A percentile compares a stretch with the other conserved stretches of the same genome.
Conservation (phyloP, 140 eudicot genomes). For the Stevia rebaudiana region DNA sequence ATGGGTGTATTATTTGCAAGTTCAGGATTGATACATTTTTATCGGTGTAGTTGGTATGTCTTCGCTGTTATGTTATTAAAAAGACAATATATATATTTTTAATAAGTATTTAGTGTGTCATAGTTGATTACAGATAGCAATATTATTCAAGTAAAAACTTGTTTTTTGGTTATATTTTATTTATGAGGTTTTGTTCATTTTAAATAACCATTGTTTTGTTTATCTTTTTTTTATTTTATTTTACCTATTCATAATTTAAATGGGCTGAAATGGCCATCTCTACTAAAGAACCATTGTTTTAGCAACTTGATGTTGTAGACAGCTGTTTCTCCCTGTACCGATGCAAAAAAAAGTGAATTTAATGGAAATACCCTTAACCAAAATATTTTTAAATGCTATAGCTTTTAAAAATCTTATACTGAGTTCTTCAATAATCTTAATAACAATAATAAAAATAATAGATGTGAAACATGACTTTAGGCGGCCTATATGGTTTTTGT, state of each 20-base stretch:
- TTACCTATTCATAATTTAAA: not conserved
- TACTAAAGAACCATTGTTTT: not conserved
- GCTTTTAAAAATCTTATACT: slow-evolving; percentile 1
- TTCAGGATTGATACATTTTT: slow-evolving; percentile 68
- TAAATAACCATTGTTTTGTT: too few relatives aligned
- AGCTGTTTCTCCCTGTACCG: slow-evolving; percentile 12
- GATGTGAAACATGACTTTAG: slow-evolving; percentile 12
- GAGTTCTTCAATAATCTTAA: not conserved
- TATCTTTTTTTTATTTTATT: not conserved
- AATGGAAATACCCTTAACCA: not conserved
- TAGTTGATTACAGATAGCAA: not conserved
- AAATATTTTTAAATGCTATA: not conserved
- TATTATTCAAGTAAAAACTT: not conserved
- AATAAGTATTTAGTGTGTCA: not conserved
- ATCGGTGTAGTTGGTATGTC: slow-evolving; percentile 84
- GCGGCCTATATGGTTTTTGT: slow-evolving; percentile 29
- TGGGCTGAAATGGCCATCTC: not conserved
- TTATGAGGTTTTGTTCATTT: not conserved
- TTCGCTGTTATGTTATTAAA: not conserved
- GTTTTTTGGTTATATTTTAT: not conserved
- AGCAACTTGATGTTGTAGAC: not conserved
- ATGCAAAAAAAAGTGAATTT: not conserved
- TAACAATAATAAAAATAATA: not conserved
- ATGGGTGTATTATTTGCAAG: slow-evolving; percentile 67
- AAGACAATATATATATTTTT: not conserved